These are phyloP conservation scores for Heritiera fomes DNA, from an alignment of 345 rosid species.

Conservation along the genomic window DNA sequence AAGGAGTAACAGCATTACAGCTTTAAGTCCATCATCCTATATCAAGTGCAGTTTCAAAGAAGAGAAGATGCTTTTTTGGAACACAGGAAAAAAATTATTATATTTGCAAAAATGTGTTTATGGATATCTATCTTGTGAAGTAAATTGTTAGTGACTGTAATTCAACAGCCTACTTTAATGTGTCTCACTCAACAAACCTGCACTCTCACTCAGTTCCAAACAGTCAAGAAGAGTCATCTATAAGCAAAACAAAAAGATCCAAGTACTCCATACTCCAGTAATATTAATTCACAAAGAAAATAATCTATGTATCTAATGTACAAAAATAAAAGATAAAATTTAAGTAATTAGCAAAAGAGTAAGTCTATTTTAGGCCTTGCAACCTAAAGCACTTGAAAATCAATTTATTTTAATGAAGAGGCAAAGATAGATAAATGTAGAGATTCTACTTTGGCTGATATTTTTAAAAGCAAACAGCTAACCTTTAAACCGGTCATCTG, in stretches of 20 bases:
- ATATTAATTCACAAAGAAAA: too few species aligned
- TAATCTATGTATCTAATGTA: neutral
- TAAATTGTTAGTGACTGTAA: neutral
- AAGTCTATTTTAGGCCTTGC: neutral
- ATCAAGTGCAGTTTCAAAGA: neutral
- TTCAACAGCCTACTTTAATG: neutral
- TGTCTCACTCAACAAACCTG: neutral
- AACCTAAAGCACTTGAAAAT: neutral
- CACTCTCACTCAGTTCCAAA: neutral
- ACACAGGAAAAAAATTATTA: neutral
- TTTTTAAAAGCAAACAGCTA: conserved; percentile 11
- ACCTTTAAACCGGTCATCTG: conserved; percentile 96
- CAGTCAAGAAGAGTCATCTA: neutral
- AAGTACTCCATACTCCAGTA: neutral
- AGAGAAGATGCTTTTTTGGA: neutral
- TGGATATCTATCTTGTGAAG: neutral
- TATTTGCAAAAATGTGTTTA: neutral
- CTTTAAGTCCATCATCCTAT: neutral
- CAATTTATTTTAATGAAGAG: conserved; percentile 11
- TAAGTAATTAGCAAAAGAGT: neutral
- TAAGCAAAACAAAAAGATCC: neutral
- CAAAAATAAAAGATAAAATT: neutral
- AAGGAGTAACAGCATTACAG: neutral
- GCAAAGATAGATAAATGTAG: conserved; percentile 5
- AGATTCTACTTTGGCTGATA: neutral